phyloP scores from a whole-genome alignment of 1,284 basidiomycete genomes.

The Moniliophthora roreri region DNA sequence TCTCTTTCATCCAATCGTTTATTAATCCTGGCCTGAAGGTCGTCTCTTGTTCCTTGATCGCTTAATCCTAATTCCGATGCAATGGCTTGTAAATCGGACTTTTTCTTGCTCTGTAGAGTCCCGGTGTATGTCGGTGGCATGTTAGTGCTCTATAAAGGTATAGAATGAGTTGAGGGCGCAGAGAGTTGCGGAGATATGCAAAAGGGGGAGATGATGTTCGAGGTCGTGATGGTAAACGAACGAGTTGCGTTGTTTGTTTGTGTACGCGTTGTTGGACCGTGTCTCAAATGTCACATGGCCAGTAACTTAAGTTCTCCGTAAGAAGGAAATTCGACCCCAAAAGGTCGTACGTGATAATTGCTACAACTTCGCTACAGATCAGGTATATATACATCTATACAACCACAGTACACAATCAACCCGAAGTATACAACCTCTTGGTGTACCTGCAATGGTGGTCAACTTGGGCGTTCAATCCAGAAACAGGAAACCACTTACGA shows the following conservation, averaged over 20 bases:
- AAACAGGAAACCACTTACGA: slow-evolving; percentile 44
- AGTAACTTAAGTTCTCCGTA: too few species aligned
- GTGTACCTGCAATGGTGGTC: slow-evolving; percentile 25
- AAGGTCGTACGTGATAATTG: too few species aligned
- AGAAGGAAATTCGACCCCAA: too few species aligned
- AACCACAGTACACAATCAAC: too few species aligned
- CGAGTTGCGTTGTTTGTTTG: not conserved
- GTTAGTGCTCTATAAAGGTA: slow-evolving; percentile 25
- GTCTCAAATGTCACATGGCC: too few species aligned
- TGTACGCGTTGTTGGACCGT: slow-evolving; percentile 3
- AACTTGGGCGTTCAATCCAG: not conserved
- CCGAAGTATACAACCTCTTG: slow-evolving; percentile 27
- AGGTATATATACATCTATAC: too few species aligned
- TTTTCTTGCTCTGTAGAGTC: slow-evolving; percentile 56
- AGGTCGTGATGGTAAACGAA: not conserved
- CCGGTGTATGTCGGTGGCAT: slow-evolving; percentile 39
- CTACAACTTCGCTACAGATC: too few species aligned
- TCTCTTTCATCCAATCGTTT: slow-evolving; percentile 55
- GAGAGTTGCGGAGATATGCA: too few species aligned
- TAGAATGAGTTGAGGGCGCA: not conserved
- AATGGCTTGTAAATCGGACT: slow-evolving; percentile 59
- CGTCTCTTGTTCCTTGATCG: slow-evolving; percentile 59
- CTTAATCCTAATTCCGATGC: slow-evolving; percentile 49
- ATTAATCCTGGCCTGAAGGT: slow-evolving; percentile 55
- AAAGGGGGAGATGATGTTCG: not conserved